A percentile compares a stretch with the other conserved stretches of the same genome.
phyloP scores from a whole-genome alignment of 345 rosid species.

The Sonneratia alba region DNA sequence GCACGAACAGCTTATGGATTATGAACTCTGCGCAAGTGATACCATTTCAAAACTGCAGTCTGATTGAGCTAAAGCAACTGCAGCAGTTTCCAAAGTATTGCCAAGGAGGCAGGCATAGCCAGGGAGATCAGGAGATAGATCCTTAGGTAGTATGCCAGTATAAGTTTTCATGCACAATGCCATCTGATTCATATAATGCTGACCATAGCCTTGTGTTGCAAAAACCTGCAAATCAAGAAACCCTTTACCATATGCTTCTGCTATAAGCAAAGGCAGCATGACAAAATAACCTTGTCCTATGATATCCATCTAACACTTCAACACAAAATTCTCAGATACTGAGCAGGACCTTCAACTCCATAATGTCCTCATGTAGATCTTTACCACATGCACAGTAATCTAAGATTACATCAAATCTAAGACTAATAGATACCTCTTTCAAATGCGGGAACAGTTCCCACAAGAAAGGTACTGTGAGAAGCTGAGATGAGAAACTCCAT shows the following conservation, averaged over 20 bases:
- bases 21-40: slow-evolving; percentile 11
- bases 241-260: slow-evolving; percentile 12
- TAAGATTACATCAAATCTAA: slow-evolving; percentile 3
- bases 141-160: slow-evolving; percentile 50
- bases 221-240: slow-evolving; percentile 47
- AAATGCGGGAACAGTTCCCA: slow-evolving; percentile 74
- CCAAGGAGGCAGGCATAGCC: slow-evolving; percentile 89
- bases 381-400: not conserved
- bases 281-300: not conserved
- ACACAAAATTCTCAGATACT: not conserved
- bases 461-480: slow-evolving; percentile 78
- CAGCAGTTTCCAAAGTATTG: slow-evolving; percentile 74
- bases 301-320: too few relatives aligned
- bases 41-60: slow-evolving; percentile 82
- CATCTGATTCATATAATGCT: slow-evolving; percentile 70
- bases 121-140: slow-evolving; percentile 53
- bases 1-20: not conserved
- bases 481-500: slow-evolving; percentile 74
- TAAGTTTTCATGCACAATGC: slow-evolving; percentile 52
- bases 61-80: slow-evolving; percentile 63
- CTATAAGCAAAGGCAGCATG: slow-evolving; percentile 1
- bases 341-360: too few relatives aligned
- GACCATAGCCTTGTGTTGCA: slow-evolving; percentile 50
- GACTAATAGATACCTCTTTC: slow-evolving; percentile 47
- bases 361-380: too few relatives aligned